phyloP scores from a whole-genome alignment of 345 rosid species.

The Eucalyptus tenuipes region DNA sequence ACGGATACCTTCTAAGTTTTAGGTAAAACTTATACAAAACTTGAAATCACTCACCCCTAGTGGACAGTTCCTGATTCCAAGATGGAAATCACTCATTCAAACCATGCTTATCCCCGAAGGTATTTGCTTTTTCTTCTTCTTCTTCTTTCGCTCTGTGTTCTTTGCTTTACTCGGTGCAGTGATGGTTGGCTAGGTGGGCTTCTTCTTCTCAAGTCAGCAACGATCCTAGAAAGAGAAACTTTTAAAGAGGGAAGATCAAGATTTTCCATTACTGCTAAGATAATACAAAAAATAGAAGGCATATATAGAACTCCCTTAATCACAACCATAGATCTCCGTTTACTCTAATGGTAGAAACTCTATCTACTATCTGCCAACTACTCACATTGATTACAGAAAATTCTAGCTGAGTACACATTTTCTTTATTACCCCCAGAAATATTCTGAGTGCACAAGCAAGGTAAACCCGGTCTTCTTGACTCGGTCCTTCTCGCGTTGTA shows the following conservation, averaged over 20 bases:
- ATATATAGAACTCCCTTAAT: neutral
- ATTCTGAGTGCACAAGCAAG: neutral
- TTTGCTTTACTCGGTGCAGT: neutral
- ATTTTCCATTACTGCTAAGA: neutral
- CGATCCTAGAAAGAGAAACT: neutral
- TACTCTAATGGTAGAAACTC: too few relatives aligned
- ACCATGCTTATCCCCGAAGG: too few relatives aligned
- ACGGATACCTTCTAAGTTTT: fast-evolving
- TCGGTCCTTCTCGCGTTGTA: too few relatives aligned
- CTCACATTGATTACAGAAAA: neutral
- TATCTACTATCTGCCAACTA: neutral
- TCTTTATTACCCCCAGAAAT: neutral
- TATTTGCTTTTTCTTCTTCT: too few relatives aligned
- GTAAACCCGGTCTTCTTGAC: too few relatives aligned
- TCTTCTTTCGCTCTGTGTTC: fast-evolving
- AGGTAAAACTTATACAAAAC: too few relatives aligned
- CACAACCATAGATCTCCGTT: neutral
- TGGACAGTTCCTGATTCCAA: too few relatives aligned
- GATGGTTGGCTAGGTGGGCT: neutral
- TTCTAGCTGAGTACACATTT: neutral
- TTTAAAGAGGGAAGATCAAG: neutral
- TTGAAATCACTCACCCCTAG: too few relatives aligned
- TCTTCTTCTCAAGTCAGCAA: neutral
- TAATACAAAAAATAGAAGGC: too few relatives aligned
- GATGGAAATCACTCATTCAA: too few relatives aligned